Conservation (phyloP, 495 filamentous ascomycete species). For the Staphylotrichum tortipilum region DNA sequence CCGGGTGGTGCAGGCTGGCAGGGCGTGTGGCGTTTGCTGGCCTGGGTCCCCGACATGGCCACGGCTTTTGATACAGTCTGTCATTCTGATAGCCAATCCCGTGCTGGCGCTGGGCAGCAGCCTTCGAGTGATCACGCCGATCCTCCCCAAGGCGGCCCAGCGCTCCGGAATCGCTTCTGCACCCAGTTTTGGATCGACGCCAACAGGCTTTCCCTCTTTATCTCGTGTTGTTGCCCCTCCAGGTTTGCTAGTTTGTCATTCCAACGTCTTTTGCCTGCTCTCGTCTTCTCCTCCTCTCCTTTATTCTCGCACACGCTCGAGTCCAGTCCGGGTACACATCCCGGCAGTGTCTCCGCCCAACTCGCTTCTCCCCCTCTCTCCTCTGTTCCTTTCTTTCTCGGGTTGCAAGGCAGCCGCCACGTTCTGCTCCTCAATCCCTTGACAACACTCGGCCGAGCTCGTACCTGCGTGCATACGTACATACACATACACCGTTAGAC, state of each 20-base stretch:
- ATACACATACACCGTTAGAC: background rate
- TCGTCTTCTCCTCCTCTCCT: background rate
- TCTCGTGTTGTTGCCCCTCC: background rate
- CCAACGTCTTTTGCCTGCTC: background rate
- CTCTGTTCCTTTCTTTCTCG: too few relatives aligned
- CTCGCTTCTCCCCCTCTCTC: too few relatives aligned
- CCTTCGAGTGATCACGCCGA: conserved; percentile 6
- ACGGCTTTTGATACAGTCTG: background rate
- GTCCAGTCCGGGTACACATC: background rate
- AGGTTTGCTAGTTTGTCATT: background rate
- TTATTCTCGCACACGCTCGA: background rate
- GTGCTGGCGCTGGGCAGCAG: background rate
- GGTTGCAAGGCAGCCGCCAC: too few relatives aligned
- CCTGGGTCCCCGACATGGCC: background rate
- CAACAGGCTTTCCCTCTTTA: background rate
- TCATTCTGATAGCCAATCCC: background rate
- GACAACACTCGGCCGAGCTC: too few relatives aligned
- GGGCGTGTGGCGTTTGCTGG: conserved; percentile 1
- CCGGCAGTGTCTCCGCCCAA: too few relatives aligned
- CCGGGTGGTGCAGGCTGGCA: too few relatives aligned
- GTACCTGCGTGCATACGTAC: too few relatives aligned
- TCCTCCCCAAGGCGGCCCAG: conserved; percentile 2
- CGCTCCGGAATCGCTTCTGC: background rate
- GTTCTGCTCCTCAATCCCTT: too few relatives aligned
- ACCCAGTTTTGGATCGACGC: background rate